Evolutionary conservation across 208 protist genomes (phyloP).

Genomic region (Porcisia hertigi): DNA sequence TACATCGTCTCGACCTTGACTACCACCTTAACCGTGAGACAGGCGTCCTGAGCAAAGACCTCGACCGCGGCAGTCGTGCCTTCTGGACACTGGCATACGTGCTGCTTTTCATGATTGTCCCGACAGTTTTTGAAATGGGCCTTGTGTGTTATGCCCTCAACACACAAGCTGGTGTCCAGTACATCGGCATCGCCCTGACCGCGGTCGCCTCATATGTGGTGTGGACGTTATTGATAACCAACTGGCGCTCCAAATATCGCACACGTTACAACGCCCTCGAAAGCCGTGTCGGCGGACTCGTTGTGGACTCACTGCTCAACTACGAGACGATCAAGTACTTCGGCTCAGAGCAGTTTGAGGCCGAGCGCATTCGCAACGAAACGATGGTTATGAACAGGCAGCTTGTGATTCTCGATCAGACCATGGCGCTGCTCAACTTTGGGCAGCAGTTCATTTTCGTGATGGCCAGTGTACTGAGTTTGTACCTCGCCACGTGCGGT

Average conservation of each 20-base stretch:
- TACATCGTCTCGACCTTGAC: slow-evolving; percentile 84
- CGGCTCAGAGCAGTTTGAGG: slow-evolving; percentile 84
- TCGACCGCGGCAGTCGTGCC: slow-evolving; percentile 92
- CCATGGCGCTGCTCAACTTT: slow-evolving; percentile 93
- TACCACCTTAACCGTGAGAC: slow-evolving; percentile 92
- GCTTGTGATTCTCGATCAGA: slow-evolving; percentile 81
- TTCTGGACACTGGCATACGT: slow-evolving; percentile 89
- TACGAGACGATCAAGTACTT: slow-evolving; percentile 97
- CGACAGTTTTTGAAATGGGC: slow-evolving; percentile 92
- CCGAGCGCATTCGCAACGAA: slow-evolving; percentile 64
- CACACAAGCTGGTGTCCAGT: slow-evolving; percentile 75
- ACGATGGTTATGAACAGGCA: slow-evolving; percentile 82
- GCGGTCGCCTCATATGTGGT: slow-evolving; percentile 85
- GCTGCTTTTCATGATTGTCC: slow-evolving; percentile 92
- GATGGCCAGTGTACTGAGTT: slow-evolving; percentile 64
- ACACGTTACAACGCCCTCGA: slow-evolving; percentile 90
- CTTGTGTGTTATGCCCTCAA: slow-evolving; percentile 92
- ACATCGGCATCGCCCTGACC: slow-evolving; percentile 83
- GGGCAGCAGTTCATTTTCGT: slow-evolving; percentile 95
- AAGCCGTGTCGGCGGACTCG: slow-evolving; percentile 86
- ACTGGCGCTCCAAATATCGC: slow-evolving; percentile 90
- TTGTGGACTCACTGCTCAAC: slow-evolving; percentile 94
- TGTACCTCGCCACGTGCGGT: slow-evolving; percentile 86
- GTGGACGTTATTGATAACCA: slow-evolving; percentile 89
- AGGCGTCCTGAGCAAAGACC: slow-evolving; percentile 87